Conservation (phyloP, 352 stramenopile genomes). For the Globisporangium irregulare region DNA sequence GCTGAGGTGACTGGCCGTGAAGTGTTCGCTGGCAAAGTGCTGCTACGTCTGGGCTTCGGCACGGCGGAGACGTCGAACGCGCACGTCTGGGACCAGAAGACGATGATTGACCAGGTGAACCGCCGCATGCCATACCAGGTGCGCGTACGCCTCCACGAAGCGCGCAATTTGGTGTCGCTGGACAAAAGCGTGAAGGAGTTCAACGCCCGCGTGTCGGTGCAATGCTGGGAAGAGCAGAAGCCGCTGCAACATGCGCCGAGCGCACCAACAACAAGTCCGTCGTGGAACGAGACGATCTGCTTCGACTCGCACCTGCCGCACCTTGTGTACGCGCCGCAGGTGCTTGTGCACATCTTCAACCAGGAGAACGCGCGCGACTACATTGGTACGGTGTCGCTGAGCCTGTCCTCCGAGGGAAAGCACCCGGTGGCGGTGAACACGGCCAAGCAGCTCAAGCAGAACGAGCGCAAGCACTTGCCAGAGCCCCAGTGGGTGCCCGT, state of each 20-base stretch:
- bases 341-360: conserved; percentile 61
- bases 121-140: conserved; percentile 70
- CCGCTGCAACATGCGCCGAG: conserved; percentile 24
- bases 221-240: conserved; percentile 62
- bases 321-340: conserved; percentile 46
- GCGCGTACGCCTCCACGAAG: conserved; percentile 64
- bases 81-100: conserved; percentile 53
- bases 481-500: conserved; percentile 51
- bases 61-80: conserved; percentile 42
- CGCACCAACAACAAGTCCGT: conserved; percentile 26
- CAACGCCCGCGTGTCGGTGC: conserved; percentile 51
- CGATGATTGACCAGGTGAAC: conserved; percentile 56
- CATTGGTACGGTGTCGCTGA: conserved; percentile 36
- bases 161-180: conserved; percentile 28
- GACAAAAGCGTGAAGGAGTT: conserved; percentile 13
- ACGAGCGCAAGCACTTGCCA: conserved; percentile 36
- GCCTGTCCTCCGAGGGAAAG: conserved; percentile 18
- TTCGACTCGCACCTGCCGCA: conserved; percentile 72
- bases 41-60: conserved; percentile 71
- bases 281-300: conserved; percentile 59
- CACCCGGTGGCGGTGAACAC: conserved; percentile 35
- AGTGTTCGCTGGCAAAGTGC: conserved; percentile 62
- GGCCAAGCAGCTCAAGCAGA: conserved; percentile 52
- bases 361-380: conserved; percentile 35
- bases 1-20: conserved; percentile 42